Evolutionary conservation across 768 basidiomycete genomes (phyloP).

Genomic region (Leccinum ochraceum): DNA sequence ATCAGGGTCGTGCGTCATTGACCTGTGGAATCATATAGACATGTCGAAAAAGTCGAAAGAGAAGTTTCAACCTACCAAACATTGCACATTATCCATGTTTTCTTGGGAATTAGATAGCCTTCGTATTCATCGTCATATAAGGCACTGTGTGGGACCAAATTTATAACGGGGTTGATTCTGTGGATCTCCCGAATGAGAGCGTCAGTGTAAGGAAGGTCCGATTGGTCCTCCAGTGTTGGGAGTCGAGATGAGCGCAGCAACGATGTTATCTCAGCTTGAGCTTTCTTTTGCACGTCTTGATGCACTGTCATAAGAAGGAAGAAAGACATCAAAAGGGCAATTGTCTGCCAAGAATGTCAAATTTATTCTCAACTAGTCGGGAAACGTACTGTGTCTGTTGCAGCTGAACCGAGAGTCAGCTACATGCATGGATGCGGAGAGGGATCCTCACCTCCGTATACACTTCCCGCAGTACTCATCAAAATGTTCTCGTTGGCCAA

Average conservation of each 20-base stretch:
- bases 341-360: slow-evolving; percentile 5
- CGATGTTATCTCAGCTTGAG: slow-evolving; percentile 26
- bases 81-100: slow-evolving; percentile 16
- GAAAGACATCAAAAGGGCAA: slow-evolving; percentile 10
- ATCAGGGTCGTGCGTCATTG: slow-evolving; percentile 33
- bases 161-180: slow-evolving; percentile 19
- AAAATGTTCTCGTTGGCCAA: slow-evolving; percentile 1
- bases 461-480: slow-evolving; percentile 10
- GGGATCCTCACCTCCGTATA: slow-evolving; percentile 7
- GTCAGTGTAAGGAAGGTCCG: slow-evolving; percentile 28
- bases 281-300: slow-evolving; percentile 26
- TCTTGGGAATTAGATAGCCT: slow-evolving; percentile 14
- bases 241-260: slow-evolving; percentile 24
- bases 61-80: slow-evolving; percentile 7
- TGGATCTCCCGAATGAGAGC: slow-evolving; percentile 28
- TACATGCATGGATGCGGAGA: too few species aligned
- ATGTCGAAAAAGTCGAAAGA: neutral
- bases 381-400: slow-evolving; percentile 13
- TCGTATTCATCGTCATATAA: slow-evolving; percentile 12
- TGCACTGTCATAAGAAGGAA: slow-evolving; percentile 18
- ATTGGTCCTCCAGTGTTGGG: slow-evolving; percentile 27
- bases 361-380: neutral
- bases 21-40: slow-evolving; percentile 20
- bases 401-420: slow-evolving; percentile 5
- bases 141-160: slow-evolving; percentile 20